Evolutionary conservation across 2,329 filamentous ascomycete genomes (phyloP).

Genomic region (Eutypa lata): DNA sequence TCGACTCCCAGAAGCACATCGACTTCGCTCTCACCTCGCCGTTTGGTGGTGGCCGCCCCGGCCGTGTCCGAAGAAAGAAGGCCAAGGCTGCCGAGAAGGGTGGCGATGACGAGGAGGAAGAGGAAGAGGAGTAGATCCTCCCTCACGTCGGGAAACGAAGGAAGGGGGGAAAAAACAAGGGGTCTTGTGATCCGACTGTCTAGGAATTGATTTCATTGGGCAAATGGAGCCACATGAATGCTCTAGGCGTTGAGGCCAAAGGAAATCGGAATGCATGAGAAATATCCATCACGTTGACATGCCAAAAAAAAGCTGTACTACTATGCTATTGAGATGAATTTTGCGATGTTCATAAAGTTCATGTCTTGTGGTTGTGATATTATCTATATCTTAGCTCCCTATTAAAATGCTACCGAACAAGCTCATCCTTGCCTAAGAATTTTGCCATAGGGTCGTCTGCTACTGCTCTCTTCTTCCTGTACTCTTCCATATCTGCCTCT

Average conservation of each 20-base stretch:
- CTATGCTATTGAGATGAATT: not conserved
- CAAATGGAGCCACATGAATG: constrained; percentile 40
- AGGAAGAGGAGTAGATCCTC: constrained; percentile 69
- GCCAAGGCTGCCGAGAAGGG: constrained; percentile 89
- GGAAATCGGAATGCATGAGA: constrained; percentile 34
- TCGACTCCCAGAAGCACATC: constrained; percentile 99
- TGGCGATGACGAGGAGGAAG: constrained; percentile 76
- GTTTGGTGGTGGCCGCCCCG: constrained; percentile 94
- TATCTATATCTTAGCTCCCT: constrained; percentile 1
- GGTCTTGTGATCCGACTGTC: not conserved
- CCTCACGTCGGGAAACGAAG: not conserved
- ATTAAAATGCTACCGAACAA: constrained; percentile 40
- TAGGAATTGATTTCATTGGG: constrained; percentile 8
- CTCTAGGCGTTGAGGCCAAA: constrained; percentile 51
- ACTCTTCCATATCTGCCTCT: constrained; percentile 83
- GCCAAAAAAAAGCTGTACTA: not conserved
- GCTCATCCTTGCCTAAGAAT: constrained; percentile 70
- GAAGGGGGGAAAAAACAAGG: not conserved
- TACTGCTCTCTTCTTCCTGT: constrained; percentile 70
- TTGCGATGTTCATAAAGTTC: not conserved
- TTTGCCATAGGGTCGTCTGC: constrained; percentile 86
- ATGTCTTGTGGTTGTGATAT: not conserved
- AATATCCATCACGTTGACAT: constrained; percentile 14
- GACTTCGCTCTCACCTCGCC: constrained; percentile 97
- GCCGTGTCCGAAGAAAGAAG: constrained; percentile 99